Base-by-base conservation (phyloP, 2,329 filamentous ascomycete species). In the Fusarium papillatum region DNA sequence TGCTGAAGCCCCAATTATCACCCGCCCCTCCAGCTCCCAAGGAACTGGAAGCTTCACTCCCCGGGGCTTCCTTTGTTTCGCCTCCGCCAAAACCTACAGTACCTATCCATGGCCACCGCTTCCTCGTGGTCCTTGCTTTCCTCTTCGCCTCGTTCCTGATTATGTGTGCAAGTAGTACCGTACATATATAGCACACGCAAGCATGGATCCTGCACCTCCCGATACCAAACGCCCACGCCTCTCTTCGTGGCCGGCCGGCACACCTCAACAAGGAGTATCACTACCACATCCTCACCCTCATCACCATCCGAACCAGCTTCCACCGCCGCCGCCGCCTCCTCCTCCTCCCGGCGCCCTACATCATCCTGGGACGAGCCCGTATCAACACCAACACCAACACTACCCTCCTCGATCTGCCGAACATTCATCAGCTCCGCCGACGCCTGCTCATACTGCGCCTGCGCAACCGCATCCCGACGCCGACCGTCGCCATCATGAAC, bases 141-240 rank as follows among this genome's bases (percentile, higher is more conserved):
- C 80, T 80, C 80, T 78, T 79, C 77, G 73, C 79, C 80, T 83
- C 73, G 78, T 81, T 80, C 79, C 80, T 82, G 79, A 83, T 80
- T 82, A 83, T 83, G 82, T 80, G 78, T 82, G 79, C 78, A 80
- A 70, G 77, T 80, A 80, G 78, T 79, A 77, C 80, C 80, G 79
- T 80, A 83, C 81, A 82, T 82, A 81, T 80, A 80, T 81, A 83
- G 79, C 81, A 80, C 74, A 77, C 87, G 14, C 50, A 86, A 89
- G 84, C 87, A 92, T 92, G 90, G 90, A 92, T 85, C 85, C 85
- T 86, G 88, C 86, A 84, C 87, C 83, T 84, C 89, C 89, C 81
- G 89, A 91, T 80, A 85, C 83, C 81, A 92, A 92, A 86, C 89
- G 90, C 81, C 88, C 88, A 82, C 90, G 90, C 85, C 85, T 91